A percentile compares a stretch with the other conserved stretches of the same genome.
phyloP scores from a whole-genome alignment of 2,329 filamentous ascomycete species.

The Botrytis byssoidea region DNA sequence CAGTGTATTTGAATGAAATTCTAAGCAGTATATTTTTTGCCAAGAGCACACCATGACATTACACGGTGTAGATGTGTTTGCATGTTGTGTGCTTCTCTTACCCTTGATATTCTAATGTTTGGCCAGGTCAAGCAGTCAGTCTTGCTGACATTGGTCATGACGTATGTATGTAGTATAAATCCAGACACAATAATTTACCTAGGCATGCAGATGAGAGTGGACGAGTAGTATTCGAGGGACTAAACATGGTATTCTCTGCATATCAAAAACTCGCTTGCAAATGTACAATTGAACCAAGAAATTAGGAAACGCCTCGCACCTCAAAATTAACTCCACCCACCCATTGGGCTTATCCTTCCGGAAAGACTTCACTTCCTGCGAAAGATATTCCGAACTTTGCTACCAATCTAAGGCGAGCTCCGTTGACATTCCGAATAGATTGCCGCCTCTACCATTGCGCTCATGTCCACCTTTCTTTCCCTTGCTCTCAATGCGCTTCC shows the following conservation, averaged over 20 bases:
- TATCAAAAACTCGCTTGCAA: constrained; percentile 16
- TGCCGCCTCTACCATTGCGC: neutral
- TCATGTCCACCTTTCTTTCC: neutral
- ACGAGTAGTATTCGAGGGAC: neutral
- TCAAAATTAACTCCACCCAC: constrained; percentile 16
- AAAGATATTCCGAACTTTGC: neutral
- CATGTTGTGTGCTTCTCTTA: neutral
- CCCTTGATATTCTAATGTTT: too few relatives aligned
- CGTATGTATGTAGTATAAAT: neutral
- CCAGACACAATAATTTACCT: neutral
- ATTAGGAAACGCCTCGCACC: constrained; percentile 22
- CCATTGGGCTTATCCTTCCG: neutral
- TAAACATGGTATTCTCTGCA: constrained; percentile 18
- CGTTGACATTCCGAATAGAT: neutral
- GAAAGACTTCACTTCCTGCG: neutral
- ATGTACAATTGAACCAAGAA: constrained; percentile 16
- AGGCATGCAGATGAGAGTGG: neutral
- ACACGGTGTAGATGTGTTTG: neutral
- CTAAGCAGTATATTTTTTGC: neutral
- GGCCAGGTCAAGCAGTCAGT: neutral
- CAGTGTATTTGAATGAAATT: neutral
- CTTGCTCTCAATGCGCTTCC: too few relatives aligned
- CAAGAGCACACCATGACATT: neutral
- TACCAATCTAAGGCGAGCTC: neutral
- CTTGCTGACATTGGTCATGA: neutral